Evolutionary conservation across 2,329 filamentous ascomycete genomes (phyloP), one percentile per base, ranked within the genome.

Genomic region (Colletotrichum scovillei): DNA sequence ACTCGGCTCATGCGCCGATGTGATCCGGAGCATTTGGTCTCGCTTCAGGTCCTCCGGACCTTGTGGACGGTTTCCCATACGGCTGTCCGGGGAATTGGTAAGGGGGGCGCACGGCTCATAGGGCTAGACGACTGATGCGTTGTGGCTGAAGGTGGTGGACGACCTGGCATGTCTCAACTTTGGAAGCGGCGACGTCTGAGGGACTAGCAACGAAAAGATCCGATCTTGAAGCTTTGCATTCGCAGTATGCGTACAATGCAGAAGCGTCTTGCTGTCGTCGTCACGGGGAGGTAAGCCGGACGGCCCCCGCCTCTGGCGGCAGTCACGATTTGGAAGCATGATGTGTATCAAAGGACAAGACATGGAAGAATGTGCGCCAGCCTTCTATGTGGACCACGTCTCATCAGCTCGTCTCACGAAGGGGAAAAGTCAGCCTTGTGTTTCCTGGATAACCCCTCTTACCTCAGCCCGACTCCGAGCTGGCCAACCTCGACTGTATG

Each of bases 121-220:
- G 60, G 56, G 38, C 60, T 57, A 66, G 35, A 62, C 19, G 60
- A 71, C 46, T 60, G 53, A 60, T 64, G 55, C 46, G 35, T 46
- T 46, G 60, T 66, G 60, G 71, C 67, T 65, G 56, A 66, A 32
- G 62, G 57, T 22, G 67, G 56, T 62, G 24, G 58, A 62, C 49
- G 35, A 62, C 67, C 42, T 71, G 71, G 67, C 67, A 73, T 73
- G 71, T 66, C 60, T 71, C 67, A 62, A 63, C 67, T 73, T 73
- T 46, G 49, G 56, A 60, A 66, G 56, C 46, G 62, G 62, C 67
- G 56, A 62, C 60, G 67, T 66, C 49, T 71, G 62, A 52, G 46
- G 56, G 56, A 42, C 66, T 71, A 73, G 67, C 35, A 56, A 24
- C 55, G 60, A 62, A 49, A 49, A 57, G 57, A 71, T 66, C 71